Percentiles rank a stretch among this genome's conserved stretches.
Evolutionary conservation across 257 asterid genomes (phyloP).

Genomic region (Solanum pennellii): DNA sequence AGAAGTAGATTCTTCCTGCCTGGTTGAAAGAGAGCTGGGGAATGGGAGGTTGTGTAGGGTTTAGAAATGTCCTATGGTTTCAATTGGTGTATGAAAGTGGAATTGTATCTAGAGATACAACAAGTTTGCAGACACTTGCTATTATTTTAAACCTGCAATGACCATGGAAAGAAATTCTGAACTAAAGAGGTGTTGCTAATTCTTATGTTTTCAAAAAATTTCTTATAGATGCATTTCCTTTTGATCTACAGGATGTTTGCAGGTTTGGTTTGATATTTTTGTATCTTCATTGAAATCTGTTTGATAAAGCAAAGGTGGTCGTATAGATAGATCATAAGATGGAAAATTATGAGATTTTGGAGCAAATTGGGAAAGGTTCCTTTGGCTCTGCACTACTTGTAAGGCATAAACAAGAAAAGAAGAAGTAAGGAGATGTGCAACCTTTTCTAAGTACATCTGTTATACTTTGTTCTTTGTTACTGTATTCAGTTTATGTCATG

Average conservation of each 20-base stretch:
- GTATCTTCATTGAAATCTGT: not conserved
- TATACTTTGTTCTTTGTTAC: not conserved
- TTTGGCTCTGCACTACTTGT: constrained; percentile 96
- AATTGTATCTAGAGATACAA: not conserved
- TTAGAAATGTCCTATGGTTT: not conserved
- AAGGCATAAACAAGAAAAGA: constrained; percentile 84
- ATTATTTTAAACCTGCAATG: not conserved
- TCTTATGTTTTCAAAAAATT: not conserved
- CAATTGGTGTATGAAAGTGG: not conserved
- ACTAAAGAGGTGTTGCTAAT: not conserved
- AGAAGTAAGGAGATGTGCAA: constrained; percentile 47
- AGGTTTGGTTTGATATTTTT: not conserved
- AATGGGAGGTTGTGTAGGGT: not conserved
- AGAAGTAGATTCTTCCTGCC: not conserved
- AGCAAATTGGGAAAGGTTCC: constrained; percentile 96
- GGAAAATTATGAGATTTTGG: constrained; percentile 84
- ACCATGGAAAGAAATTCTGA: not conserved
- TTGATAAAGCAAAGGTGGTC: not conserved
- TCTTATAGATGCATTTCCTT: not conserved
- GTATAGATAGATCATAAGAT: constrained; percentile 19
- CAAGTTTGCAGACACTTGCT: not conserved
- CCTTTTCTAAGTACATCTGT: not conserved
- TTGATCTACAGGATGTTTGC: not conserved
- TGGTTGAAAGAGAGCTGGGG: not conserved
- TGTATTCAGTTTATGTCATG: not conserved